Conservation (phyloP, 1,284 basidiomycete species). For the Boletellus sp. region DNA sequence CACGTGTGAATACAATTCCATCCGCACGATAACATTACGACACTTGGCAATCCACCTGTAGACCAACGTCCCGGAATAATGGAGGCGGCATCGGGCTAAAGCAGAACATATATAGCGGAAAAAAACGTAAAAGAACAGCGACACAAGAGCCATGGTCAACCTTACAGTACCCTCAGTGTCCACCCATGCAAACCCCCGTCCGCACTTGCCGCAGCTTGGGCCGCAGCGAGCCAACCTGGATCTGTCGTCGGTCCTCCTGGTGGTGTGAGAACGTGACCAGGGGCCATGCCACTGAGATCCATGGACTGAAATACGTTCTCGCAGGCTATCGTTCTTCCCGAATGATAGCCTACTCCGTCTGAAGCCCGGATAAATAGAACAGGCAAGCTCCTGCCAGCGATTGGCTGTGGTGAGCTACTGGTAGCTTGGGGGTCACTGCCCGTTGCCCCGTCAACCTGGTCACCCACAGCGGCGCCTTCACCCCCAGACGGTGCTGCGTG, state of each 20-base stretch:
- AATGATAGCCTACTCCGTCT: slow-evolving; percentile 81
- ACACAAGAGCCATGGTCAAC: slow-evolving; percentile 14
- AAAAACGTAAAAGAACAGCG: slow-evolving; percentile 27
- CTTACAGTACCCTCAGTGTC: slow-evolving; percentile 70
- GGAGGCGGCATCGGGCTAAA: no score
- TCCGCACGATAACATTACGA: slow-evolving; percentile 32
- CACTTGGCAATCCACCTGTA: slow-evolving; percentile 18
- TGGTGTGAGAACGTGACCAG: slow-evolving; percentile 37
- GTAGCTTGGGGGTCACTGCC: slow-evolving; percentile 18
- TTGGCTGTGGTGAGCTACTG: slow-evolving; percentile 38
- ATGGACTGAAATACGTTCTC: slow-evolving; percentile 74
- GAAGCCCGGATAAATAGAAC: slow-evolving; percentile 70
- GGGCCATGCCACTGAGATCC: slow-evolving; percentile 46
- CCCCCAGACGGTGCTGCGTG: slow-evolving; percentile 31
- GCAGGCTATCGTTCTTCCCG: slow-evolving; percentile 77
- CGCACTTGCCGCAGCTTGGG: slow-evolving; percentile 55
- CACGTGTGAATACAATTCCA: no score
- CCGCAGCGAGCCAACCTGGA: slow-evolving; percentile 62
- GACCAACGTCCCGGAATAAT: no score
- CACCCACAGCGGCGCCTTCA: slow-evolving; percentile 16
- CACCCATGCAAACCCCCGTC: slow-evolving; percentile 62
- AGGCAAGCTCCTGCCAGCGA: slow-evolving; percentile 62
- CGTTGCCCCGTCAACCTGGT: slow-evolving; percentile 21
- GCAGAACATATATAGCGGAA: slow-evolving; percentile 29
- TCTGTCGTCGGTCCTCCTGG: slow-evolving; percentile 44